phyloP scores from a whole-genome alignment of 108 stramenopile genomes.

The Pseudonitzschia delicatissima region DNA sequence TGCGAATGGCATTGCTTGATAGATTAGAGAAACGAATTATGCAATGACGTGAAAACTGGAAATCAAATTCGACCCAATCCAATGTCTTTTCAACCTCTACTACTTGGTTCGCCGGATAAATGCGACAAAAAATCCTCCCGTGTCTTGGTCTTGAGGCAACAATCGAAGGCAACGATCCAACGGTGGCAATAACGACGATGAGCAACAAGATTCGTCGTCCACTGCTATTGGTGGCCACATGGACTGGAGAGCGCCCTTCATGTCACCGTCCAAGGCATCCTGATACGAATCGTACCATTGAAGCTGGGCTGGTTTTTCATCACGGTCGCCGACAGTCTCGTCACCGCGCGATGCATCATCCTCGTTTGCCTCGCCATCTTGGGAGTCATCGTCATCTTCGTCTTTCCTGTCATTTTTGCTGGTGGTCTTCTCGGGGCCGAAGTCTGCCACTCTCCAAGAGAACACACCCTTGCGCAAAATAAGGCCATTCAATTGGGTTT shows the following conservation, averaged over 20 bases:
- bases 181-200: background rate
- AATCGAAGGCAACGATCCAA: slow-evolving; percentile 79
- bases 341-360: background rate
- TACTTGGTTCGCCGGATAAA: slow-evolving; percentile 26
- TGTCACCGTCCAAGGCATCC: slow-evolving; percentile 34
- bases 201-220: background rate
- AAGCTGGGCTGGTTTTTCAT: slow-evolving; percentile 9
- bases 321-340: background rate
- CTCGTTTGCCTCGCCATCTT: slow-evolving; percentile 26
- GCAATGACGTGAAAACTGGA: background rate
- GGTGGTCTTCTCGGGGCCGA: slow-evolving; percentile 20
- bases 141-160: slow-evolving; percentile 94
- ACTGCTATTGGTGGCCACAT: slow-evolving; percentile 54
- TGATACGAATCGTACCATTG: slow-evolving; percentile 47
- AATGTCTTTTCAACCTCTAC: background rate
- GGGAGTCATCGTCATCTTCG: slow-evolving; percentile 23
- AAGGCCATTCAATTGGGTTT: slow-evolving; percentile 36
- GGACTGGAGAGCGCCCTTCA: slow-evolving; percentile 30
- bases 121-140: slow-evolving; percentile 96
- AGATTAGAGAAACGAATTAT: background rate
- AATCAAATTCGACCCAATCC: background rate
- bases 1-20: background rate
- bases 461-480: slow-evolving; percentile 47
- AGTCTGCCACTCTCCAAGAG: slow-evolving; percentile 70
- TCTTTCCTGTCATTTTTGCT: slow-evolving; percentile 15